Base-by-base conservation (phyloP, 176 grass and related monocot genomes). In the Tillandsia fasciculata region DNA sequence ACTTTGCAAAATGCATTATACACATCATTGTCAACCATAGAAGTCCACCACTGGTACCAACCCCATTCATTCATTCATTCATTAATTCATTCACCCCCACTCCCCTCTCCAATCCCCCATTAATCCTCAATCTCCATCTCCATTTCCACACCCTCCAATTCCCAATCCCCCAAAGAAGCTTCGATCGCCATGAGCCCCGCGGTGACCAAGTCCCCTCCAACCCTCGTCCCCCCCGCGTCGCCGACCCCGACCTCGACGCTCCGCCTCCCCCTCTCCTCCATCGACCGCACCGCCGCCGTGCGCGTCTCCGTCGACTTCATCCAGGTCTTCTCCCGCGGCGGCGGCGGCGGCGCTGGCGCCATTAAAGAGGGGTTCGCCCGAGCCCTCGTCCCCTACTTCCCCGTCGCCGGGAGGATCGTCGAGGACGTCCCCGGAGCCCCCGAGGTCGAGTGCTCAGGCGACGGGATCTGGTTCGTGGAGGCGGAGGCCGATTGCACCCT, bases 381-480 rank as follows among this genome's bases (percentile, higher is more conserved):
- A 67, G 87, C 84, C 26, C 79, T 96, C 24, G 79, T 87, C 17
- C 76, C 71, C 12, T 91, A 96, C 79, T 96, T 90, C 74, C 91
- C 84, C 4, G 81, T 90, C 2, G 86, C 83, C 53, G 87, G 90
- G 17, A 84, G 83, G 49, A 77, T 95, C 54, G 50, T 49, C 13
- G 72, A 83, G 78, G 53, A 42, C 13, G 66, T 58, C 13, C 76
- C 53, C 33, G 85, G 87, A 1, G 83, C 83, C 15, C 81, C 79
- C 66, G 64, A 81, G 48, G 74, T 91, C 47, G 81, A 74, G 11
- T 91, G 84, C 58, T 87, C 78, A 8, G 81, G 81, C 2, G 74
- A 91, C 29, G 88, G 87, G 13, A 12, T 81, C 65, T 81, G 88
- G 92, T 91, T 88, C 72, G 78, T 89, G 64, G 86, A 87, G 88